Base-by-base conservation (phyloP, 192 early-diverging fungal genomes). In the Podila clonocystis region DNA sequence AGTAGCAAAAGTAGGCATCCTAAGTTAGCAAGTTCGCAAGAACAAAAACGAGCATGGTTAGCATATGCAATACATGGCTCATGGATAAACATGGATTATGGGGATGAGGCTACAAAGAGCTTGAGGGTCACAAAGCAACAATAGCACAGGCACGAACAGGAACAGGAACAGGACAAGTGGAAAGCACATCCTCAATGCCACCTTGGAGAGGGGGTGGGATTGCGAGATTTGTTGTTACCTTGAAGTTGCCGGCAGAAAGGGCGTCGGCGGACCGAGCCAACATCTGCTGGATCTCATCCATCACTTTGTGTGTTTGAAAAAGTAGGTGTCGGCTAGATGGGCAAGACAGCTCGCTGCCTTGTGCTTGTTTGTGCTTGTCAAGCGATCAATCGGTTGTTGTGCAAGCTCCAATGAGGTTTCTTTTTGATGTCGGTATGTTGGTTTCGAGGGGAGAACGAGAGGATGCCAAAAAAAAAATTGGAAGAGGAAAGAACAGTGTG, bases 1-100 rank as follows among this genome's bases (percentile, higher is more conserved):
- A 59, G 63, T 85, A 87, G 36, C 65, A 73, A 48, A 83, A 74
- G 74, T 89, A 89, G 45, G 88, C 89, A 62, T 90, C 89, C 89
- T 90, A 65, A 65, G 50, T 30, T 31, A 8, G 26, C 26, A 41
- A 49, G 28, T 9, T 34, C 19, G 34, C 15, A 28, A 70, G 24
- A 24, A 22, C 45, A 64, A 58, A 30, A n/a, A 12, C n/a, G 28
- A 26, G 17, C 11, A 28, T 28, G 9, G 38, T 58, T 13, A 58
- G 55, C 8, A 26, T 36, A 26, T 30, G 34, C 34, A 36, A 36
- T 1, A 9, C 34, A 36, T 36, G 34, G 34, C 34, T 6, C 26
- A 26, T 5, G 26, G 15, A 13, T 19, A 33, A 33, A 26, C 15
- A 17, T 60, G 24, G 28, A 60, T 30, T 11, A 60, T 29, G 29